Base-by-base conservation (phyloP, 2,329 filamentous ascomycete species). In the Chrysoporthe puriensis region DNA sequence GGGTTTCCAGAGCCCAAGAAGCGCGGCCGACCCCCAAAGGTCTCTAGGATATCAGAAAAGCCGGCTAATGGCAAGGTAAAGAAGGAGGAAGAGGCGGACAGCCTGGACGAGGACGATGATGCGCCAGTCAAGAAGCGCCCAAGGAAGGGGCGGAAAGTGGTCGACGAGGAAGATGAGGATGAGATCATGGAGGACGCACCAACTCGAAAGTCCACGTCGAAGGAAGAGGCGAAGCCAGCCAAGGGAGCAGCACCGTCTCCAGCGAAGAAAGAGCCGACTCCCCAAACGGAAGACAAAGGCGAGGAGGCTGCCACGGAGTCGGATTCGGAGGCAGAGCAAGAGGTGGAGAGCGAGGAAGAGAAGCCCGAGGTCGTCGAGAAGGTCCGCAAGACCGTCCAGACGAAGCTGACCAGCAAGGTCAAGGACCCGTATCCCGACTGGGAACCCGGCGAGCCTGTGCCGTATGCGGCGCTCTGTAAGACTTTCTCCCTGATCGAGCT, bases 401-500 rank as follows among this genome's bases (percentile, higher is more conserved):
- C 88, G 9, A 91, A 90, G 60, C 81, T 97, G 68, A 82, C 86
- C 48, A 48, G 56, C 21, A 87, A 85, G 63, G 83, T 80, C 50
- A 91, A 93, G 72, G 91, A 97, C 74, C 89, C 91, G n/a, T 98
- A 95, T 78, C 94, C 94, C 0, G 95, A 99, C 79, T 99, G 96
- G 96, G 91, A 93, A 77, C 82, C 91, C 59, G 94, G 94, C 59
- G 87, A 91, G 60, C 93, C 95, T 13, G 94, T 97, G 1, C 96
- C 96, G 0, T 99, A 98, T 74, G 95, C 94, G 36, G 96, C 96
- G 14, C 85, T 99, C 8, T 98, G 96, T 79, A 93, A 89, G 13
- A 98, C 96, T 0, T 98, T 98, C 74, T 97, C 94, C 1, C 88
- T 97, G 44, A 90, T 98, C 64, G 96, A 99, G 80, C 90, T 97